Percentiles rank a stretch among this genome's conserved stretches.
phyloP scores from a whole-genome alignment of 2,329 filamentous ascomycete species.

The Rutstroemia sp. region DNA sequence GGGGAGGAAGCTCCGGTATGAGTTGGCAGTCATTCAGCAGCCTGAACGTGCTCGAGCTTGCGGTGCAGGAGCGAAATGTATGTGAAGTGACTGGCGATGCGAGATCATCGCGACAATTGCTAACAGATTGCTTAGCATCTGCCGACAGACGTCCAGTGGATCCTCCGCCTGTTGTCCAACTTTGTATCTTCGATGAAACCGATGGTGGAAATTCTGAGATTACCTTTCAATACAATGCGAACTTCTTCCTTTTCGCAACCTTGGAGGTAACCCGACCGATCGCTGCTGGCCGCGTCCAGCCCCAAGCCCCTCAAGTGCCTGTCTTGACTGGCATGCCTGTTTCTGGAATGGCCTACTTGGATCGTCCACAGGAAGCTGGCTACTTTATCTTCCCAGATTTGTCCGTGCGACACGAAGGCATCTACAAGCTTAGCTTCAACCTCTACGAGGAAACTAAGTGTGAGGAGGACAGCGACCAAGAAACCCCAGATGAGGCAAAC shows the following conservation, averaged over 20 bases:
- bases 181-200: constrained; percentile 65
- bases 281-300: constrained; percentile 69
- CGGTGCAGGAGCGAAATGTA: constrained; percentile 92
- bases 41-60: constrained; percentile 91
- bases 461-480: constrained; percentile 63
- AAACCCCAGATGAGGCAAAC: constrained; percentile 29
- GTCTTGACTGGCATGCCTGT: constrained; percentile 92
- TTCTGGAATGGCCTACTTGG: constrained; percentile 91
- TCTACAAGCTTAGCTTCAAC: constrained; percentile 85
- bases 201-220: constrained; percentile 41
- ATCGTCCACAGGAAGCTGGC: constrained; percentile 70
- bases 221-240: constrained; percentile 89
- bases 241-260: constrained; percentile 95
- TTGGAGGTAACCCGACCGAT: constrained; percentile 80
- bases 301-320: constrained; percentile 61
- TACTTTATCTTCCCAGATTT: constrained; percentile 98
- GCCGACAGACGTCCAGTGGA: constrained; percentile 22
- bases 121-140: constrained; percentile 17
- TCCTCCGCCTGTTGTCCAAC: constrained; percentile 81
- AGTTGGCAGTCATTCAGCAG: constrained; percentile 82
- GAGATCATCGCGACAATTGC: background rate
- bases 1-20: constrained; percentile 72
- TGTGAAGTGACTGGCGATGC: constrained; percentile 28
- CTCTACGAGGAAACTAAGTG: constrained; percentile 93
- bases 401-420: constrained; percentile 90